Conservation (phyloP, 148 eudicot genomes). For the Vaccinium vitisidaea region DNA sequence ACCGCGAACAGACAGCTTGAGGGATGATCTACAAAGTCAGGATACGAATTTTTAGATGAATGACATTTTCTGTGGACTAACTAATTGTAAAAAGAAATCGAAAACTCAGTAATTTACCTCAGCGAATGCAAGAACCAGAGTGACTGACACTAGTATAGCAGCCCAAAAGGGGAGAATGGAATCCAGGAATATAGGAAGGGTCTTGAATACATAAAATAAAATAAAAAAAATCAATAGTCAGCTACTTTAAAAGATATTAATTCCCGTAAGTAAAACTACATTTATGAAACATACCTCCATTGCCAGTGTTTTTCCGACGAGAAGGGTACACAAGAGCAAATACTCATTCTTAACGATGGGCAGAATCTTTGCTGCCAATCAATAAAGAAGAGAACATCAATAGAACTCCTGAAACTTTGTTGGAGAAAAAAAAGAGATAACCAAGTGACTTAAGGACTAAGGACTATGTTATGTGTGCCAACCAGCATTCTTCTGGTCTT, state of each 20-base stretch:
- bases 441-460: neutral
- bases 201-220: neutral
- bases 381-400: neutral
- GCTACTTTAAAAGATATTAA: neutral
- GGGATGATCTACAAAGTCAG: neutral
- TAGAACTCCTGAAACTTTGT: neutral
- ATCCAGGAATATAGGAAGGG: constrained; percentile 1
- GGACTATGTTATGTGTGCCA: neutral
- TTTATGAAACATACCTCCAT: neutral
- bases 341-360: neutral
- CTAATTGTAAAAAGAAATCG: neutral
- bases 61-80: neutral
- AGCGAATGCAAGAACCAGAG: neutral
- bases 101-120: neutral
- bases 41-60: neutral
- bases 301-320: neutral
- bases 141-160: neutral
- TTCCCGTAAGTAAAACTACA: neutral
- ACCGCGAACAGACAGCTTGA: constrained; percentile 1
- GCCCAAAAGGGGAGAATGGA: neutral
- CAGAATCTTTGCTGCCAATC: neutral
- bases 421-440: neutral
- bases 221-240: neutral
- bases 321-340: neutral
- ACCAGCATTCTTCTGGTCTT: constrained; percentile 7